A percentile compares a stretch with the other conserved stretches of the same genome.
phyloP scores from a whole-genome alignment of 352 stramenopile genomes.

The Aphanomyces astaci region DNA sequence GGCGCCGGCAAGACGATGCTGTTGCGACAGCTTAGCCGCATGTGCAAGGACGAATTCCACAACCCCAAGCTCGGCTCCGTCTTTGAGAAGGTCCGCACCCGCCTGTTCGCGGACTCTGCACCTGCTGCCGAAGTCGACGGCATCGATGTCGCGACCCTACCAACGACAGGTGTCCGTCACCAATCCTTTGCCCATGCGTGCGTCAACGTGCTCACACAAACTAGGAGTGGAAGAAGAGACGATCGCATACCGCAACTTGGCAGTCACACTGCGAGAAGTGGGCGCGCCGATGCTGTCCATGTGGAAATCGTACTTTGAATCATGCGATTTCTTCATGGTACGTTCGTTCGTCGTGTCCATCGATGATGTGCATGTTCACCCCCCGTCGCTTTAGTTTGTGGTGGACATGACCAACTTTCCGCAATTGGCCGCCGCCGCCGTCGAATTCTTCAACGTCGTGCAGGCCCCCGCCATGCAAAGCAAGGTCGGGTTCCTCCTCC shows the following conservation, averaged over 20 bases:
- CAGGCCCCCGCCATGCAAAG: conserved; percentile 39
- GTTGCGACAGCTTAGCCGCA: conserved; percentile 39
- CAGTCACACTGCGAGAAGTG: conserved; percentile 48
- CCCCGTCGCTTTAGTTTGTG: conserved; percentile 30
- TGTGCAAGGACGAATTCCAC: neutral
- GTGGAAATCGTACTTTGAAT: conserved; percentile 61
- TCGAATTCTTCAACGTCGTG: conserved; percentile 63
- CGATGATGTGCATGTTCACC: neutral
- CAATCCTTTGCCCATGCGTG: too few relatives aligned
- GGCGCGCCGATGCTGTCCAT: conserved; percentile 58
- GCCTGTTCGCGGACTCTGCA: conserved; percentile 30
- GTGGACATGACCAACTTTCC: conserved; percentile 50
- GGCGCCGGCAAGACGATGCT: conserved; percentile 64
- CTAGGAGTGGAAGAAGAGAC: conserved; percentile 28
- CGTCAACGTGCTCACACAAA: too few relatives aligned
- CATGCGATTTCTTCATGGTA: conserved; percentile 54
- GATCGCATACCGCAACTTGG: conserved; percentile 35
- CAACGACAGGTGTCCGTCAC: conserved; percentile 2
- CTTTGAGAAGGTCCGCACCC: conserved; percentile 24
- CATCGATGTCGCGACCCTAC: conserved; percentile 1
- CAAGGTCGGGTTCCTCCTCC: conserved; percentile 55
- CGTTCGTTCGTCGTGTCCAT: neutral
- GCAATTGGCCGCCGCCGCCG: conserved; percentile 38
- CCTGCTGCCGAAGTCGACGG: conserved; percentile 17
- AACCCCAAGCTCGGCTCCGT: conserved; percentile 25